A percentile compares a stretch with the other conserved stretches of the same genome.
phyloP scores from a whole-genome alignment of 2,329 filamentous ascomycete genomes.

The Verticillium longisporum region DNA sequence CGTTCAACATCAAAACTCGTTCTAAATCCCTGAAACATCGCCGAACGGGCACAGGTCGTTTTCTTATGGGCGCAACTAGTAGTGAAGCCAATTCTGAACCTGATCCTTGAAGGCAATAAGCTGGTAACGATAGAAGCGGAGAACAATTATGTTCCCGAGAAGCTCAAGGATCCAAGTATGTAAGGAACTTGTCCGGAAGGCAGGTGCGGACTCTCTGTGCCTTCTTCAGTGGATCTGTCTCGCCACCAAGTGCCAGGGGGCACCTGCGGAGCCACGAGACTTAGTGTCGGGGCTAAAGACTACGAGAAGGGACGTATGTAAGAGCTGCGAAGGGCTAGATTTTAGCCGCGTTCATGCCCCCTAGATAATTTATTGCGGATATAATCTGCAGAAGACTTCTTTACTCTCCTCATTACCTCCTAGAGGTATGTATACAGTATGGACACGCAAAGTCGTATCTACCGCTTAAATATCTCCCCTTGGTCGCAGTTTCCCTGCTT shows the following conservation, averaged over 20 bases:
- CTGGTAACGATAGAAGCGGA: constrained; percentile 13
- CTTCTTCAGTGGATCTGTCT: constrained; percentile 27
- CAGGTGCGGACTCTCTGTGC: constrained; percentile 13
- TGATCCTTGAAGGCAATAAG: constrained; percentile 7
- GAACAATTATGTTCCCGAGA: constrained; percentile 14
- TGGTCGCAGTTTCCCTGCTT: no score
- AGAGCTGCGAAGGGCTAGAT: no score
- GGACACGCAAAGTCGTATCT: no score
- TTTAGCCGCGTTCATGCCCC: no score
- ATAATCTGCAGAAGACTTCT: no score
- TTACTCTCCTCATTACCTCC: no score
- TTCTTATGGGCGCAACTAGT: constrained; percentile 30
- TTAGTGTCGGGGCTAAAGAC: no score
- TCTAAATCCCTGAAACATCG: constrained; percentile 13
- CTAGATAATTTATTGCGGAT: no score
- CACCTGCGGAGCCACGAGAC: no score
- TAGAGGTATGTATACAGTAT: no score
- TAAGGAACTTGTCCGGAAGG: constrained; percentile 10
- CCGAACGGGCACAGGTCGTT: constrained; percentile 18
- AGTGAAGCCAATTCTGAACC: constrained; percentile 8
- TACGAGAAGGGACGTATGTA: no score
- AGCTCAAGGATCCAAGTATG: constrained; percentile 18
- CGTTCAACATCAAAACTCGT: neutral
- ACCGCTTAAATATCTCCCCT: no score
- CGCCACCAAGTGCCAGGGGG: constrained; percentile 5